These are phyloP conservation scores for Kazachstania viticola DNA, from an alignment of 805 yeast genomes.

Conservation along the genomic window DNA sequence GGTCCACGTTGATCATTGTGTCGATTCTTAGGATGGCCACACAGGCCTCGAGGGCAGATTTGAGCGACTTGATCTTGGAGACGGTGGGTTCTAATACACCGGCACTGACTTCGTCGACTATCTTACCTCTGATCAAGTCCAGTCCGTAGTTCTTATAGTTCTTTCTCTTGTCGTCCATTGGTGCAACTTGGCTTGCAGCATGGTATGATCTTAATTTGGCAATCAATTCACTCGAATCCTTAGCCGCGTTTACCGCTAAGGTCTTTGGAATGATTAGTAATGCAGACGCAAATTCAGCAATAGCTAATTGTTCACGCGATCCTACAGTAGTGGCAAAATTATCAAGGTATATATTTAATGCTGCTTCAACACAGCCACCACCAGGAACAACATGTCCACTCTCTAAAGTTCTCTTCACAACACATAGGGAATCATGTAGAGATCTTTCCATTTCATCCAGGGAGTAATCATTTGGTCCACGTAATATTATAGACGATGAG, in stretches of 20 bases:
- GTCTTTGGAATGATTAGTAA: conserved; percentile 91
- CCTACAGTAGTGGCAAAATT: conserved; percentile 97
- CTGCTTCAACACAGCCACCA: conserved; percentile 98
- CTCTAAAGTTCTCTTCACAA: conserved; percentile 91
- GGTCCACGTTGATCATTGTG: conserved; percentile 95
- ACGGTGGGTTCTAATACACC: conserved; percentile 96
- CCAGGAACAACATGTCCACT: conserved; percentile 95
- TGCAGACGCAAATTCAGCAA: conserved; percentile 92
- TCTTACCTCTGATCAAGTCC: conserved; percentile 82
- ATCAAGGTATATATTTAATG: conserved; percentile 86
- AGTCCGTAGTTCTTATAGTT: conserved; percentile 86
- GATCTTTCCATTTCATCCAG: conserved; percentile 98
- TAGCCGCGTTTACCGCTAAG: conserved; percentile 92
- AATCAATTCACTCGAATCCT: conserved; percentile 87
- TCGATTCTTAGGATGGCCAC: conserved; percentile 94
- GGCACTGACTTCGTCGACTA: conserved; percentile 67
- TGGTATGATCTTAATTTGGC: conserved; percentile 95
- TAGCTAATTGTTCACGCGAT: conserved; percentile 93
- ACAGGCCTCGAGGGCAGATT: conserved; percentile 96
- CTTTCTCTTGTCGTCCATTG: conserved; percentile 79
- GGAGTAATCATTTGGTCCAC: conserved; percentile 93
- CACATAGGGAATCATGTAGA: conserved; percentile 84
- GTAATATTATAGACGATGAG: conserved; percentile 77
- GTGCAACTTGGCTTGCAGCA: conserved; percentile 83
- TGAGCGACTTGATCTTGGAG: conserved; percentile 83